Conservation (phyloP, 2,329 filamentous ascomycete species). For the Xylariaceae sp. region DNA sequence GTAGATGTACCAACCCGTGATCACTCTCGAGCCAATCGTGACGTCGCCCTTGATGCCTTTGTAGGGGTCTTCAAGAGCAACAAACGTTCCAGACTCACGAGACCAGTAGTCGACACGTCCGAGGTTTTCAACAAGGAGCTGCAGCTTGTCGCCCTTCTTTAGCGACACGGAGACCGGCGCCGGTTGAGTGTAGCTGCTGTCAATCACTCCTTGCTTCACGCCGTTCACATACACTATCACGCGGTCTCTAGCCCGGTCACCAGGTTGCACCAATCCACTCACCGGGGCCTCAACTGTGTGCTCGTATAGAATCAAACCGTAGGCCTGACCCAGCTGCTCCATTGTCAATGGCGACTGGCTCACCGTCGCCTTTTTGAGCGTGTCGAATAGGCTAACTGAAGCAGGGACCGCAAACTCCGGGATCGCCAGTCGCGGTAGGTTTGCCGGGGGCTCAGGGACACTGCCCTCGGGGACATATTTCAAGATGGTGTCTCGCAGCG, state of each 20-base stretch:
- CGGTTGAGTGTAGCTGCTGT: slow-evolving; percentile 40
- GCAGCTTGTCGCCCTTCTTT: slow-evolving; percentile 36
- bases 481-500: slow-evolving; percentile 36
- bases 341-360: slow-evolving; percentile 36
- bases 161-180: slow-evolving; percentile 36
- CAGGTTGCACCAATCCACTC: slow-evolving; percentile 35
- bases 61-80: slow-evolving; percentile 37
- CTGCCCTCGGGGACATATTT: slow-evolving; percentile 34
- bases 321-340: slow-evolving; percentile 42
- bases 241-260: slow-evolving; percentile 42
- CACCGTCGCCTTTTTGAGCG: slow-evolving; percentile 25
- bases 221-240: slow-evolving; percentile 45
- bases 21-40: slow-evolving; percentile 32
- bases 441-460: slow-evolving; percentile 35
- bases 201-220: slow-evolving; percentile 39
- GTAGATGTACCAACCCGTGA: slow-evolving; percentile 39
- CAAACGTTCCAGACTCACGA: slow-evolving; percentile 28
- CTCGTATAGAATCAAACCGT: slow-evolving; percentile 42
- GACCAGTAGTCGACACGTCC: slow-evolving; percentile 44
- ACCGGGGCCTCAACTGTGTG: slow-evolving; percentile 28
- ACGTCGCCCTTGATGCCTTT: slow-evolving; percentile 45
- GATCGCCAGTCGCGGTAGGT: slow-evolving; percentile 33
- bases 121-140: slow-evolving; percentile 47
- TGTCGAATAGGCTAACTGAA: slow-evolving; percentile 36
- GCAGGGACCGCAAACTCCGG: slow-evolving; percentile 37